phyloP scores from a whole-genome alignment of 2,329 filamentous ascomycete species.

The Teratosphaeria gauchensis region DNA sequence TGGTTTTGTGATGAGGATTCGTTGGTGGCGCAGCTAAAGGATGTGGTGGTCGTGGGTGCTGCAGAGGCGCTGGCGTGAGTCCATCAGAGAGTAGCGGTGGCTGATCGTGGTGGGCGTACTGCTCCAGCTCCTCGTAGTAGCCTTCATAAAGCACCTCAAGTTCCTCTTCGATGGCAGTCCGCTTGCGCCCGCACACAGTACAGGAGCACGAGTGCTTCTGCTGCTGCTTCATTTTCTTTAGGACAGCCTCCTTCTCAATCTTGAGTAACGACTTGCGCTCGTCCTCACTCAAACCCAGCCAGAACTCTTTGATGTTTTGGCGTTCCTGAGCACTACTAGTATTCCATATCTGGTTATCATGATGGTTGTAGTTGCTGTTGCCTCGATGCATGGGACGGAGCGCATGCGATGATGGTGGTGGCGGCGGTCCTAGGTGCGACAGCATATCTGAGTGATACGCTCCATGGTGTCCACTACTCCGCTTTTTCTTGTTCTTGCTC shows the following conservation, averaged over 20 bases:
- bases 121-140: conserved; percentile 95
- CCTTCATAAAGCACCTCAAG: conserved; percentile 95
- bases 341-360: conserved; percentile 89
- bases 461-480: conserved; percentile 7
- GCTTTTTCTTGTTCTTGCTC: conserved; percentile 57
- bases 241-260: conserved; percentile 94
- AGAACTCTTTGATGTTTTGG: conserved; percentile 96
- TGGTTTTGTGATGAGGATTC: conserved; percentile 53
- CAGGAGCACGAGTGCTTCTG: conserved; percentile 99
- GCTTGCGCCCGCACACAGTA: conserved; percentile 90
- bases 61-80: conserved; percentile 52
- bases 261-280: conserved; percentile 93
- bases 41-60: conserved; percentile 31
- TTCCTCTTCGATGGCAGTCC: conserved; percentile 95
- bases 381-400: conserved; percentile 10
- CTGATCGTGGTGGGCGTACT: conserved; percentile 83
- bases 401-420: conserved; percentile 8
- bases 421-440: conserved; percentile 16
- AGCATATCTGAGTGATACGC: conserved; percentile 18
- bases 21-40: conserved; percentile 23
- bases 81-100: conserved; percentile 44
- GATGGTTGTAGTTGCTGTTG: conserved; percentile 23
- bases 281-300: conserved; percentile 87
- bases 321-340: conserved; percentile 89
- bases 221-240: conserved; percentile 99